phyloP scores from a whole-genome alignment of 2,329 filamentous ascomycete species.

The Calonectria honghensis region DNA sequence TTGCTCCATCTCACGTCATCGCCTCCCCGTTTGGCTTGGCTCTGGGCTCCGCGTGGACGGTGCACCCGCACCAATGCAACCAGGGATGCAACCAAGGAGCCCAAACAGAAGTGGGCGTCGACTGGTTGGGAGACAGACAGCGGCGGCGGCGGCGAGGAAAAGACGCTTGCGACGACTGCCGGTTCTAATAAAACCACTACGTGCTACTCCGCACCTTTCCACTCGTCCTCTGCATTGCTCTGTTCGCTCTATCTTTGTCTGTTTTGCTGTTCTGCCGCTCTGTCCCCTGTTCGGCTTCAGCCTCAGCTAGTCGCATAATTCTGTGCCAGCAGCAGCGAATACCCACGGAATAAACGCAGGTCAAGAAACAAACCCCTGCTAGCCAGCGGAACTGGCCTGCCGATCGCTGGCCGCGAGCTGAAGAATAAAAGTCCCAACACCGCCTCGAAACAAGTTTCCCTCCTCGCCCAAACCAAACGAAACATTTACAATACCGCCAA shows the following conservation, averaged over 20 bases:
- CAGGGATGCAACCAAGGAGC: conserved; percentile 11
- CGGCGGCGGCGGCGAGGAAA: background rate
- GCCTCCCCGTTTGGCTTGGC: conserved; percentile 34
- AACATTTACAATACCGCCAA: conserved; percentile 46
- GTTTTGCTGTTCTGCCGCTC: background rate
- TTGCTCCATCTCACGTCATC: conserved; percentile 53
- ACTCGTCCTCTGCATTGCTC: background rate
- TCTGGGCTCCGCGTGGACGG: conserved; percentile 25
- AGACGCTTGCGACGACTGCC: conserved; percentile 26
- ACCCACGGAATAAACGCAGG: conserved; percentile 23
- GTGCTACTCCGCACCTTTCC: conserved; percentile 13
- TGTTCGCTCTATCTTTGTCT: background rate
- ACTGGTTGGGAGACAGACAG: background rate
- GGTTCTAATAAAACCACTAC: conserved; percentile 27
- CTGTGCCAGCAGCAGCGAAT: conserved; percentile 10
- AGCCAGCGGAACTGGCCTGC: conserved; percentile 2
- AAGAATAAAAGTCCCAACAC: conserved; percentile 24
- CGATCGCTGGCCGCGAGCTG: conserved; percentile 9
- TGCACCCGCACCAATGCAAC: conserved; percentile 23
- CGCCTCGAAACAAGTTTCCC: conserved; percentile 11
- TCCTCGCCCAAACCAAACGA: conserved; percentile 2
- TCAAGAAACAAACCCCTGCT: background rate
- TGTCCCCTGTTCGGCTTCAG: background rate
- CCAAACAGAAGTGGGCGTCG: background rate
- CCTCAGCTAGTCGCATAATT: background rate